Base-by-base conservation (phyloP, 768 basidiomycete genomes). In the Gloeophyllum trabeum region DNA sequence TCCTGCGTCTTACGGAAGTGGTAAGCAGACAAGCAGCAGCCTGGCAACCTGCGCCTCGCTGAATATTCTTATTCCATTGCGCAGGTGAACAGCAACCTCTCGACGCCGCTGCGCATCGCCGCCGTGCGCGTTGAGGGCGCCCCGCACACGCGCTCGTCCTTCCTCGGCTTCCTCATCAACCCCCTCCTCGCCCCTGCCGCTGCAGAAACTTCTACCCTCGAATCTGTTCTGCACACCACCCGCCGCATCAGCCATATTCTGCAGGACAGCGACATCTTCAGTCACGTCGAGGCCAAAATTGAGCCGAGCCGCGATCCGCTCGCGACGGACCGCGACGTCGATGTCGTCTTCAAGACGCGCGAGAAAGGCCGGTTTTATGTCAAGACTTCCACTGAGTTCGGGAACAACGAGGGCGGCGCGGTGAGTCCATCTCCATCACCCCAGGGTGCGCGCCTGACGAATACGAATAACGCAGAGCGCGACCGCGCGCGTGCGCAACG, bases 361-460 rank as follows among this genome's bases (percentile, higher is more conserved):
- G 93, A 97, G 59, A 75, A 73, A 43, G 77, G 87, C 4, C 66
- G 87, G 26, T 76, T 81, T 50, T 89, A 71, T 50, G 52, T 93
- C 5, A 87, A 84, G 48, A 87, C 81, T 2, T 73, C 86, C 4
- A 97, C 93, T 3, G 92, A 97, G 54, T 66, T 97, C 4, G 94
- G 96, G 3, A 91, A 94, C 46, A 83, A 81, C 39, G 96, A 97
- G 59, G 94, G 88, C 7, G 91, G 66, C 43, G 91, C 90, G n/a
- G 92, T 91, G 55, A 55, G 88, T 73, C 20, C 14, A 14, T 22
- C 4, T 41, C 1, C 19, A 28, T 25, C 40, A 14, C 28, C 6
- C 35, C 26, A 22, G 18, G 20, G n/a, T 18, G 5, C n/a, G 4
- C 45, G 66, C 23, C 4, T 13, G 10, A 19, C 13, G 21, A 41